Conservation (phyloP, 305 asterid species). For the Fraxinus dipetala region DNA sequence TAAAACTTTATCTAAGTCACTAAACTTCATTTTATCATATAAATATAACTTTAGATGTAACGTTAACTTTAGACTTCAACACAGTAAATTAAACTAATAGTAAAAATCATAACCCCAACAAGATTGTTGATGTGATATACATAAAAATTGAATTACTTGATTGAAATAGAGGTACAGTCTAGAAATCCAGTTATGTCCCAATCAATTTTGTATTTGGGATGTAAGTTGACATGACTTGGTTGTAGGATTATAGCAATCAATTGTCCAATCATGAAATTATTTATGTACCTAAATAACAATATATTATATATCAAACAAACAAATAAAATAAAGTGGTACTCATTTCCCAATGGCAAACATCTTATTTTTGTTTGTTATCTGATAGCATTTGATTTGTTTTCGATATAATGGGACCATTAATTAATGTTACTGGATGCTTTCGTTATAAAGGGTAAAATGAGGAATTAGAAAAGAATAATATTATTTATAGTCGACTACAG, state of each 20-base stretch:
- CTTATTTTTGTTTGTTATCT: neutral
- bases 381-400: neutral
- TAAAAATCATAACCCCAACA: no score
- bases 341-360: neutral
- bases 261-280: neutral
- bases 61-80: neutral
- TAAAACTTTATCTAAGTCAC: neutral
- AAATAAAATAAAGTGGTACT: neutral
- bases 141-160: neutral
- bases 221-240: neutral
- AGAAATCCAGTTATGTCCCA: neutral
- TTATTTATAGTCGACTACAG: no score
- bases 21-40: neutral
- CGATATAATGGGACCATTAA: neutral
- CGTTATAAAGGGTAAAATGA: neutral
- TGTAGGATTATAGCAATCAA: neutral
- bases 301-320: neutral
- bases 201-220: neutral
- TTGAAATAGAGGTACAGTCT: neutral
- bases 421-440: neutral
- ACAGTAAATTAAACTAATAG: no score
- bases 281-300: neutral
- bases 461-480: no score
- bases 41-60: no score
- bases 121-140: neutral